Evolutionary conservation across 2,329 filamentous ascomycete genomes (phyloP).

Genomic region (Hypoxylon sp.): DNA sequence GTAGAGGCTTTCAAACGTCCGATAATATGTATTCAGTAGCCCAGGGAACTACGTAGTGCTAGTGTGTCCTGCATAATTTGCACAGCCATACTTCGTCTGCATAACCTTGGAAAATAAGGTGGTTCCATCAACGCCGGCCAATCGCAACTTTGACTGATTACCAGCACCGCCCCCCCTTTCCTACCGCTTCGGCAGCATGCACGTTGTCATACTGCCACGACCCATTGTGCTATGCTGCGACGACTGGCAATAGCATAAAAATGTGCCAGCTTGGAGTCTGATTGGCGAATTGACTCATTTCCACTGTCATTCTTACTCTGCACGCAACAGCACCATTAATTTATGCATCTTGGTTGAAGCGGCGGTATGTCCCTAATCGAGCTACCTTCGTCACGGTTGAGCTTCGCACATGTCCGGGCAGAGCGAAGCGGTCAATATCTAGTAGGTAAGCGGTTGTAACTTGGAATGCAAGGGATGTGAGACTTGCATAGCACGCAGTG

Average conservation of each 20-base stretch:
- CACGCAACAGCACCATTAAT: conserved; percentile 35
- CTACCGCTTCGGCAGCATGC: conserved; percentile 33
- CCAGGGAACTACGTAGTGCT: background rate
- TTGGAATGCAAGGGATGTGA: conserved; percentile 36
- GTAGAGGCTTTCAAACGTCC: conserved; percentile 32
- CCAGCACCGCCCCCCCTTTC: conserved; percentile 44
- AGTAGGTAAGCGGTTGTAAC: conserved; percentile 30
- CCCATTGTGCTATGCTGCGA: conserved; percentile 24
- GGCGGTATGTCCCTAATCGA: conserved; percentile 43
- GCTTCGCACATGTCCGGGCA: conserved; percentile 44
- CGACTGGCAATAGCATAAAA: conserved; percentile 19
- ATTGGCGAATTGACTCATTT: conserved; percentile 31
- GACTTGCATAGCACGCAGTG: conserved; percentile 33
- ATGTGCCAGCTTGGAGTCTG: conserved; percentile 15
- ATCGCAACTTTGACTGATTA: conserved; percentile 12
- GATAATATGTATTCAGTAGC: conserved; percentile 9
- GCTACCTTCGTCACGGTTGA: conserved; percentile 34
- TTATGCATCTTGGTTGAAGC: conserved; percentile 41
- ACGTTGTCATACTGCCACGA: conserved; percentile 35
- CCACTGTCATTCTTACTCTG: conserved; percentile 37
- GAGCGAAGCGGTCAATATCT: conserved; percentile 39
- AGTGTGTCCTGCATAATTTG: conserved; percentile 30
- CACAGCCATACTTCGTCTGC: conserved; percentile 38
- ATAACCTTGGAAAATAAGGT: conserved; percentile 8
- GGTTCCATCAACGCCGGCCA: background rate